Percentiles rank a stretch among this genome's conserved stretches.
These are phyloP conservation scores for Scheffersomyces lignicola DNA, from an alignment of 1,139 yeast species.

Conservation along the genomic window DNA sequence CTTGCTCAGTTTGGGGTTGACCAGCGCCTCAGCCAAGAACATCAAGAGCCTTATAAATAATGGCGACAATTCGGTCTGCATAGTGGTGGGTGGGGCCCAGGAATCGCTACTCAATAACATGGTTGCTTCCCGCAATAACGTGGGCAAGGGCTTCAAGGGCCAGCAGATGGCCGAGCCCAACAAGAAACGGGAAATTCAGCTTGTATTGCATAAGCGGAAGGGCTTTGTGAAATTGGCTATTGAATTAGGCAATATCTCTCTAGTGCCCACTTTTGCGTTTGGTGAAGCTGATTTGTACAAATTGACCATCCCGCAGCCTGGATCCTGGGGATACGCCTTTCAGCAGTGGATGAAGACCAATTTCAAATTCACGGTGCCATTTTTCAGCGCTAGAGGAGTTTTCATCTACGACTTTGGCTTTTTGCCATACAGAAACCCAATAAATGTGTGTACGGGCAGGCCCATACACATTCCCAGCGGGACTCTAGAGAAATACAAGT, in stretches of 20 bases:
- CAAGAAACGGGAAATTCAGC: conserved; percentile 28
- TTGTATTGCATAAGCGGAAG: conserved; percentile 75
- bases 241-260: conserved; percentile 68
- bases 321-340: conserved; percentile 52
- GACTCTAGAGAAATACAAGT: conserved; percentile 30
- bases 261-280: conserved; percentile 89
- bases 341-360: conserved; percentile 72
- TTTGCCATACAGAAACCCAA: conserved; percentile 80
- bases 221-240: conserved; percentile 90
- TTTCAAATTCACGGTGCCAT: conserved; percentile 84
- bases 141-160: conserved; percentile 54
- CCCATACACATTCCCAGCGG: conserved; percentile 71
- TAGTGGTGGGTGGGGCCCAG: conserved; percentile 95
- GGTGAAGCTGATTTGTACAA: conserved; percentile 87
- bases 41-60: conserved; percentile 62
- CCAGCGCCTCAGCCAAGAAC: conserved; percentile 79
- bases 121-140: conserved; percentile 34
- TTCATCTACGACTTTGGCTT: conserved; percentile 92
- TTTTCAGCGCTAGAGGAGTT: conserved; percentile 89
- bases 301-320: conserved; percentile 54
- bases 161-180: conserved; percentile 4
- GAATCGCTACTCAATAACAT: conserved; percentile 66
- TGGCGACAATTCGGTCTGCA: conserved; percentile 74
- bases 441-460: conserved; percentile 75
- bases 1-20: conserved; percentile 74